A percentile compares a stretch with the other conserved stretches of the same genome.
Evolutionary conservation across 2,329 filamentous ascomycete genomes (phyloP).

Genomic region (Helminthosporium solani): DNA sequence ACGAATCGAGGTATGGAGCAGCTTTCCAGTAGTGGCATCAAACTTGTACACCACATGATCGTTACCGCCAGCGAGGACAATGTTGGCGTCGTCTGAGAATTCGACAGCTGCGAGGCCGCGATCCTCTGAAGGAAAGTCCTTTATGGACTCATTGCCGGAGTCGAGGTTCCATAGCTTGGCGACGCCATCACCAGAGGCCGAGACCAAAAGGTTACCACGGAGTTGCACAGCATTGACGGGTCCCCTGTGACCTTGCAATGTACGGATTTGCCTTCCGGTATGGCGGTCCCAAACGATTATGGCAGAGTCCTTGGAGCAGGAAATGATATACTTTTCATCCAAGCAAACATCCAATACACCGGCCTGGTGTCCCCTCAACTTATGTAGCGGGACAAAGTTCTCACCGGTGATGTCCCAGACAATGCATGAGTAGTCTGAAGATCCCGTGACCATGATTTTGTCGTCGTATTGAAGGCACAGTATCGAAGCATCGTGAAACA

Average conservation of each 20-base stretch:
- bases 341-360: constrained; percentile 94
- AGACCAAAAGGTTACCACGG: constrained; percentile 87
- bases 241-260: constrained; percentile 80
- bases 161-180: constrained; percentile 96
- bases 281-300: constrained; percentile 93
- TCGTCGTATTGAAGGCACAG: constrained; percentile 94
- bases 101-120: constrained; percentile 94
- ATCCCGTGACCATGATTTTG: constrained; percentile 89
- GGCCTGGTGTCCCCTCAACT: constrained; percentile 75
- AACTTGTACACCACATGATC: constrained; percentile 96
- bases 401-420: constrained; percentile 85
- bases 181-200: constrained; percentile 87
- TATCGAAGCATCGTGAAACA: constrained; percentile 87
- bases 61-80: constrained; percentile 90
- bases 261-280: constrained; percentile 73
- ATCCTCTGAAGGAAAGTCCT: constrained; percentile 86
- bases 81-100: constrained; percentile 92
- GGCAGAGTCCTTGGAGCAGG: constrained; percentile 91
- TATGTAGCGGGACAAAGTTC: constrained; percentile 63
- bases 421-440: constrained; percentile 88
- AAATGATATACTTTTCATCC: constrained; percentile 88
- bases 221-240: constrained; percentile 97
- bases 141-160: constrained; percentile 75
- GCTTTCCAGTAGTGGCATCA: constrained; percentile 85
- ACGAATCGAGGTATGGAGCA: constrained; percentile 76